Percentiles rank a stretch among this genome's conserved stretches.
These are phyloP conservation scores for Pyrus bretschneideri DNA, from an alignment of 306 rosid genomes.

Conservation along the genomic window DNA sequence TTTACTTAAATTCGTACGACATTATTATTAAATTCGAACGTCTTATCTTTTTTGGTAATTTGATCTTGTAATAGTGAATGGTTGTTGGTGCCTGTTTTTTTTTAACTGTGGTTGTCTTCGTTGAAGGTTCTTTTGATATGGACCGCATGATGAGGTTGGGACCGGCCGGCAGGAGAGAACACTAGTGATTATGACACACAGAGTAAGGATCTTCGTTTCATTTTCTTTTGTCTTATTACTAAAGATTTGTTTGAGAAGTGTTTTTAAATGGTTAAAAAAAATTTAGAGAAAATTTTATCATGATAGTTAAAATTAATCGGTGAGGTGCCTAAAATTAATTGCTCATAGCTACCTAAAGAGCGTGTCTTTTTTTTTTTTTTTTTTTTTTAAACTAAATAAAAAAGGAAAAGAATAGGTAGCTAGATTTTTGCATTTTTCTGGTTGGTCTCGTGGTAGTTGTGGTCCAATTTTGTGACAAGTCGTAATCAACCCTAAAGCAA, in stretches of 20 bases:
- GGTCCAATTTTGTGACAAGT: not conserved
- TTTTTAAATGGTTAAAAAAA: no score
- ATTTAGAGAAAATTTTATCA: no score
- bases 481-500: not conserved
- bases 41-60: not conserved
- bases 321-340: no score
- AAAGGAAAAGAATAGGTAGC: no score
- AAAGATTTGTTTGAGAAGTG: no score
- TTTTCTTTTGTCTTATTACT: not conserved
- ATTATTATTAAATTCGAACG: not conserved
- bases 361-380: no score
- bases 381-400: no score
- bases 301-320: no score
- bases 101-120: conserved; percentile 28
- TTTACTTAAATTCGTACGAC: no score
- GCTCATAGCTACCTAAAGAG: not conserved
- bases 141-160: conserved; percentile 39
- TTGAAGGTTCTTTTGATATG: conserved; percentile 48
- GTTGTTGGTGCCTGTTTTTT: not conserved
- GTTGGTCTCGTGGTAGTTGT: not conserved
- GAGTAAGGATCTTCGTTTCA: conserved; percentile 12
- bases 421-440: no score
- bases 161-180: conserved; percentile 27
- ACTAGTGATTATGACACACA: conserved; percentile 22
- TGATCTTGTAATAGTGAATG: no score